Evolutionary conservation across 2,329 filamentous ascomycete species (phyloP).

Genomic region (Blumeria graminis): DNA sequence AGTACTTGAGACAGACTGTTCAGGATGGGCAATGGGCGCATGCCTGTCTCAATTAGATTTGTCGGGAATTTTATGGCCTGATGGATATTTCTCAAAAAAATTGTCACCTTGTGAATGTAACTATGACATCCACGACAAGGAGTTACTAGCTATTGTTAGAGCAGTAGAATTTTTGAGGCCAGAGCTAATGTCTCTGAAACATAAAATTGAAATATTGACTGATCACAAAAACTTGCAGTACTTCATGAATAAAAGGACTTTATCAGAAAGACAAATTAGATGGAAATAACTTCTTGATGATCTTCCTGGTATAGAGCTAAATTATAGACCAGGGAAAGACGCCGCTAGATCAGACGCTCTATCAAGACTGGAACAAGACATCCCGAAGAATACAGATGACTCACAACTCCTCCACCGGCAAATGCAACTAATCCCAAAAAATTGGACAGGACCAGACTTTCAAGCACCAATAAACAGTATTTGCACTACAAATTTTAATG

Average conservation of each 20-base stretch:
- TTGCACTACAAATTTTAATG: not conserved
- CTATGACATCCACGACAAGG: not conserved
- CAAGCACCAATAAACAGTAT: not conserved
- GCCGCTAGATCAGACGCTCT: not conserved
- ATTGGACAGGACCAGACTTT: not conserved
- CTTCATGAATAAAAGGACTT: not conserved
- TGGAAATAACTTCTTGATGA: not conserved
- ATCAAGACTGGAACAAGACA: not conserved
- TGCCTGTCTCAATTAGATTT: not conserved
- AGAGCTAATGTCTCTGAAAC: not conserved
- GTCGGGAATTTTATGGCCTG: not conserved
- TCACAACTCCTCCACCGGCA: not conserved
- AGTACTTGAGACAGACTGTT: not conserved
- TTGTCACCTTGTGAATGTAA: not conserved
- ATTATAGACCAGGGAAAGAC: not conserved
- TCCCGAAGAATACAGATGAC: not conserved
- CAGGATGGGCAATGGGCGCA: not conserved
- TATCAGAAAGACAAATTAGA: not conserved
- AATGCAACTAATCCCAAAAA: not conserved
- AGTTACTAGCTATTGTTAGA: not conserved
- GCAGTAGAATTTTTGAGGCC: not conserved
- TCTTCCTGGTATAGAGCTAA: not conserved
- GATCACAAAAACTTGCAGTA: not conserved
- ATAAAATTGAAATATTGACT: not conserved
- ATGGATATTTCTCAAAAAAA: not conserved